Percentiles rank a stretch among this genome's conserved stretches.
Evolutionary conservation across 2,329 filamentous ascomycete genomes (phyloP).

Genomic region (Orbilia brochopaga): DNA sequence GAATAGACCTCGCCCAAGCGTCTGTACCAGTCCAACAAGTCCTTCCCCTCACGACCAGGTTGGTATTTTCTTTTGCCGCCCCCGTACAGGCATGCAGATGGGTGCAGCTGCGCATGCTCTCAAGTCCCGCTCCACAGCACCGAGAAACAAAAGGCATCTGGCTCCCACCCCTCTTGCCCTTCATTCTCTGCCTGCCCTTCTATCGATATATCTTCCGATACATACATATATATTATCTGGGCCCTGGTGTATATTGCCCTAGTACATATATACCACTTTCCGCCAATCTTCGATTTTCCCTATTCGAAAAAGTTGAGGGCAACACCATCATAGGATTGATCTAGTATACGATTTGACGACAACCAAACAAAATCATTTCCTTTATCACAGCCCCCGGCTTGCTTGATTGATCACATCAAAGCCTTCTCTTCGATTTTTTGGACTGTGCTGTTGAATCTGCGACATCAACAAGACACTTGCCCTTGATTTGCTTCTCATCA

Average conservation of each 20-base stretch:
- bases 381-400: slow-evolving; percentile 6
- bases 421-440: slow-evolving; percentile 32
- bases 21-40: slow-evolving; percentile 26
- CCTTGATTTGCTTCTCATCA: slow-evolving; percentile 33
- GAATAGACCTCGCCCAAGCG: slow-evolving; percentile 49
- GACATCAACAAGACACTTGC: slow-evolving; percentile 39
- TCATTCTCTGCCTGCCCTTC: slow-evolving; percentile 39
- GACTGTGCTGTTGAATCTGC: slow-evolving; percentile 43
- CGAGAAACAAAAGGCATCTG: slow-evolving; percentile 48
- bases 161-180: slow-evolving; percentile 49
- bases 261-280: slow-evolving; percentile 1
- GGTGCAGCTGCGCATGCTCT: slow-evolving; percentile 46
- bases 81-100: slow-evolving; percentile 26
- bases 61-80: slow-evolving; percentile 49
- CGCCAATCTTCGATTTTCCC: neutral
- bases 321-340: slow-evolving; percentile 30
- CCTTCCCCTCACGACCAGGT: slow-evolving; percentile 40
- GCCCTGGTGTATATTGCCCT: neutral
- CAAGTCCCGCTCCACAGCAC: slow-evolving; percentile 32
- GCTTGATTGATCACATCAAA: neutral
- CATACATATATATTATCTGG: slow-evolving; percentile 7
- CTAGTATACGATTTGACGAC: slow-evolving; percentile 47
- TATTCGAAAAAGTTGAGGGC: neutral
- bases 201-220: slow-evolving; percentile 38
- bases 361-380: slow-evolving; percentile 18